phyloP scores from a whole-genome alignment of 768 basidiomycete genomes.

The Amanita rubescens region DNA sequence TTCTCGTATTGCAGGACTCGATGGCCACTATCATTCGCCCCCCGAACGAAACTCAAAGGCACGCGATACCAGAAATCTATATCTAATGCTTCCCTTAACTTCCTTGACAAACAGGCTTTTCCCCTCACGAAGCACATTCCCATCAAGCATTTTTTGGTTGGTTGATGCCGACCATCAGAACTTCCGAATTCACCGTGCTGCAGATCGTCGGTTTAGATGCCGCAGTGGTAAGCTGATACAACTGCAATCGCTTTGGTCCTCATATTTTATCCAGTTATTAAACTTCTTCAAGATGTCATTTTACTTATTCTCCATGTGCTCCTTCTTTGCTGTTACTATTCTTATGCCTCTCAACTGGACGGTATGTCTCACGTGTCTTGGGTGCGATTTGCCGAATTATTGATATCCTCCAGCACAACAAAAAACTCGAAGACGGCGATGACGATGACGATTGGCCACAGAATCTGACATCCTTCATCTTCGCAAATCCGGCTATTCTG shows the following conservation, averaged over 20 bases:
- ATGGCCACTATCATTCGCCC: slow-evolving; percentile 88
- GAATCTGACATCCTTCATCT: slow-evolving; percentile 11
- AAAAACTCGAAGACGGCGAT: slow-evolving; percentile 52
- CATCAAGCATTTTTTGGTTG: slow-evolving; percentile 90
- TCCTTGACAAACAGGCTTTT: slow-evolving; percentile 57
- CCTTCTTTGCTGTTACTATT: slow-evolving; percentile 72
- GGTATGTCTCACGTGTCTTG: slow-evolving; percentile 36
- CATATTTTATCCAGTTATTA: slow-evolving; percentile 50
- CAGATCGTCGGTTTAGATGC: slow-evolving; percentile 97
- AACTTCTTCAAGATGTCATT: slow-evolving; percentile 96
- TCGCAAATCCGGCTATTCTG: slow-evolving; percentile 20
- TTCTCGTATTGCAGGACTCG: slow-evolving; percentile 86
- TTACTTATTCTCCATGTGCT: slow-evolving; percentile 82
- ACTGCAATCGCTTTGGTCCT: background rate
- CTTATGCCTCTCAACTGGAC: slow-evolving; percentile 95
- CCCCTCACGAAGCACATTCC: slow-evolving; percentile 87
- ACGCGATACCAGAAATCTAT: background rate
- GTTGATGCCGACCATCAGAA: slow-evolving; percentile 88
- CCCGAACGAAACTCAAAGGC: slow-evolving; percentile 91
- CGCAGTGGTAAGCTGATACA: slow-evolving; percentile 67
- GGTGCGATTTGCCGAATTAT: background rate
- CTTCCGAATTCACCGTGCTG: slow-evolving; percentile 87
- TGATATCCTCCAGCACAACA: slow-evolving; percentile 55
- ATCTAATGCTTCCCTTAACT: slow-evolving; percentile 6
- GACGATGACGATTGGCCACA: slow-evolving; percentile 37